phyloP scores from a whole-genome alignment of 257 asterid genomes.

The Solanum commersonii region DNA sequence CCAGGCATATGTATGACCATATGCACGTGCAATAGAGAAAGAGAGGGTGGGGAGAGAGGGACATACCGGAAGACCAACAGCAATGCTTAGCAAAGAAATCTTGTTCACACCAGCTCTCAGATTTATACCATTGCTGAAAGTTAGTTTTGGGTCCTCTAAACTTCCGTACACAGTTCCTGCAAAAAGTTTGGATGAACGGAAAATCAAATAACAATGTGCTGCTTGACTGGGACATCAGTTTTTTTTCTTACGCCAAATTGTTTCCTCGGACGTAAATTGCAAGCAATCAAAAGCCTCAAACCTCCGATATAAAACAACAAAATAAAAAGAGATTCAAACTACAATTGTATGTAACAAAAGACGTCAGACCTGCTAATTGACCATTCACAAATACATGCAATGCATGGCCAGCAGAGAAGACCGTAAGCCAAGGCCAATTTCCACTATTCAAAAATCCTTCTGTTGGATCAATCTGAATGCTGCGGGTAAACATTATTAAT shows the following conservation, averaged over 20 bases:
- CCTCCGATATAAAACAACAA: not conserved
- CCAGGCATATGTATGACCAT: not conserved
- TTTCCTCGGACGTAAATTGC: not conserved
- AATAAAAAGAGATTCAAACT: not conserved
- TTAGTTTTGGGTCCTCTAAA: conserved; percentile 18
- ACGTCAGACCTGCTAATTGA: conserved; percentile 52
- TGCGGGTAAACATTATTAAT: conserved; percentile 15
- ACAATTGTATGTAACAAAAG: not conserved
- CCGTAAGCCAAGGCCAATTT: conserved; percentile 77
- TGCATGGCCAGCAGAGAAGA: conserved; percentile 96
- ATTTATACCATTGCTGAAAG: conserved; percentile 19
- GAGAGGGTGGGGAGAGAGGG: conserved; percentile 8
- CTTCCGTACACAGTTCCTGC: conserved; percentile 26
- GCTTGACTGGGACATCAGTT: not conserved
- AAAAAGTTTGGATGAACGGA: not conserved
- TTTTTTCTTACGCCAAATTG: not conserved
- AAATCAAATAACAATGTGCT: not conserved
- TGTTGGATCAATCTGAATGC: conserved; percentile 56
- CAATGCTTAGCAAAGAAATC: conserved; percentile 20
- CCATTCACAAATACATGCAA: conserved; percentile 94
- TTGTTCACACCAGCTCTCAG: conserved; percentile 22
- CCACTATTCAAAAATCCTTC: conserved; percentile 70
- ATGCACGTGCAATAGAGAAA: conserved; percentile 2
- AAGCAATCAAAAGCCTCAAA: not conserved
- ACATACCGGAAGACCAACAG: conserved; percentile 30